Conservation (phyloP, 352 stramenopile genomes). For the Blastocystis sp. region DNA sequence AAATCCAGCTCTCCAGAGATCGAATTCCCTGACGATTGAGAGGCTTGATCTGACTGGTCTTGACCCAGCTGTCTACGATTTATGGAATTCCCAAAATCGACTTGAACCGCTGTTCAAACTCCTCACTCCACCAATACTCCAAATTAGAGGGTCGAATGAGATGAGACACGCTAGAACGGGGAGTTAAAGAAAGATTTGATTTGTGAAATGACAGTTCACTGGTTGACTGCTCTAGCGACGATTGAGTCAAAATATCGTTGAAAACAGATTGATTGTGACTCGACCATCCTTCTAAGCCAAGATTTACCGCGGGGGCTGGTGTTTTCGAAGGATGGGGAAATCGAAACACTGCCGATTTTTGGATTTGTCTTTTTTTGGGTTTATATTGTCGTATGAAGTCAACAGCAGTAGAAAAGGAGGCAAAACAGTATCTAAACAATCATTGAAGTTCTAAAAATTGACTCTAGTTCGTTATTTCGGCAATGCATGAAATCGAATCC, state of each 20-base stretch:
- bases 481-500: slow-evolving; percentile 50
- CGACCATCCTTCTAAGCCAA: background rate
- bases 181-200: background rate
- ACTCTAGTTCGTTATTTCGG: slow-evolving; percentile 41
- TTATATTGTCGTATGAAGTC: slow-evolving; percentile 34
- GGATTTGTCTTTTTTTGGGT: background rate
- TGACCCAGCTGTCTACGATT: background rate
- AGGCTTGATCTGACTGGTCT: background rate
- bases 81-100: background rate
- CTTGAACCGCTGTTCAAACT: background rate
- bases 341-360: background rate
- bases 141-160: background rate
- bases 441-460: background rate
- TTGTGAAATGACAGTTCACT: background rate
- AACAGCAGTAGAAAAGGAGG: slow-evolving; percentile 27
- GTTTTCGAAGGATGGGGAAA: background rate
- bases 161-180: background rate
- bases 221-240: background rate
- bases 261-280: slow-evolving; percentile 6
- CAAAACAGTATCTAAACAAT: background rate
- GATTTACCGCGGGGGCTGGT: background rate
- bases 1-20: background rate
- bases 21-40: background rate
- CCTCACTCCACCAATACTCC: slow-evolving; percentile 5
- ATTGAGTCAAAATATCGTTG: slow-evolving; percentile 31